Percentiles rank a stretch among this genome's conserved stretches.
These are phyloP conservation scores for Pleurotus tuber-regium DNA, from an alignment of 768 basidiomycete genomes.

Conservation along the genomic window DNA sequence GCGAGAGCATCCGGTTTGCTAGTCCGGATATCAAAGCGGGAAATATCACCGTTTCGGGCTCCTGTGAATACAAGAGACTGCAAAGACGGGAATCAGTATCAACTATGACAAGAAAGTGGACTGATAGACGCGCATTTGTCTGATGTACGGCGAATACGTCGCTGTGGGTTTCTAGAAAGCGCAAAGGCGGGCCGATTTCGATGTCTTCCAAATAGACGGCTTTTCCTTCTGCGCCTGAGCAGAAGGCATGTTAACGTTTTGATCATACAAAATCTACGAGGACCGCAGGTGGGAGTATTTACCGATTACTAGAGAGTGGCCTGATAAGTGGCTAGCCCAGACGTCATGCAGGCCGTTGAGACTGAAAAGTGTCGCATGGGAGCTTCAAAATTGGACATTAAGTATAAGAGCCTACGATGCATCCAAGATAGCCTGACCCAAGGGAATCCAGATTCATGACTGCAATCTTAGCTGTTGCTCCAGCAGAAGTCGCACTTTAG, in stretches of 20 bases:
- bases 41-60: slow-evolving; percentile 56
- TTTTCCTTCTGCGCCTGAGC: slow-evolving; percentile 49
- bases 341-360: slow-evolving; percentile 49
- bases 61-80: slow-evolving; percentile 56
- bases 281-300: slow-evolving; percentile 3
- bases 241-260: slow-evolving; percentile 3
- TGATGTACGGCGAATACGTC: slow-evolving; percentile 65
- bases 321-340: slow-evolving; percentile 51
- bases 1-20: slow-evolving; percentile 31
- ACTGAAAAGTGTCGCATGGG: slow-evolving; percentile 34
- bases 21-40: slow-evolving; percentile 56
- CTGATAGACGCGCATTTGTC: slow-evolving; percentile 35
- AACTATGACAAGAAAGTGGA: not conserved
- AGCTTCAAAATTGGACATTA: too few species aligned
- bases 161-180: slow-evolving; percentile 49
- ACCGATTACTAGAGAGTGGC: slow-evolving; percentile 54
- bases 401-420: too few species aligned
- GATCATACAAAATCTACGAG: not conserved
- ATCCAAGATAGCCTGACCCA: too few species aligned
- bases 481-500: slow-evolving; percentile 55
- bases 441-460: slow-evolving; percentile 40
- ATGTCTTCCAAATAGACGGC: slow-evolving; percentile 55
- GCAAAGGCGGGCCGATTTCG: slow-evolving; percentile 31
- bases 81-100: not conserved
- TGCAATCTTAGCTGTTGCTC: slow-evolving; percentile 48